A percentile compares a stretch with the other conserved stretches of the same genome.
These are phyloP conservation scores for Scheffersomyces lignosus DNA, from an alignment of 805 yeast genomes.

Conservation along the genomic window DNA sequence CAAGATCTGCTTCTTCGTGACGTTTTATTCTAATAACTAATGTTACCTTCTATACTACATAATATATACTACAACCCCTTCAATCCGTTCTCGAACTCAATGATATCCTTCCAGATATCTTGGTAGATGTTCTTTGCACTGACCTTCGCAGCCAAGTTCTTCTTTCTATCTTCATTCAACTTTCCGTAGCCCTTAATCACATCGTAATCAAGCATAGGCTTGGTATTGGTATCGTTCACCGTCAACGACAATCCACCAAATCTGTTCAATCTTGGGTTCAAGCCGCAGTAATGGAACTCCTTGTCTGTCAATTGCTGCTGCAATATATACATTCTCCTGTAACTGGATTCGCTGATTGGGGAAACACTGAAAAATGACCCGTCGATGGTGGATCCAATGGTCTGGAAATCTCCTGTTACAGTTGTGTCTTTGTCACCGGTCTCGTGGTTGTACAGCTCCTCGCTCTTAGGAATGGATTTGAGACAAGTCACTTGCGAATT, in stretches of 20 bases:
- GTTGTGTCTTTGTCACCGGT: constrained; percentile 21
- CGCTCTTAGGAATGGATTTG: constrained; percentile 43
- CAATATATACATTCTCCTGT: constrained; percentile 76
- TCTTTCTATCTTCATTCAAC: constrained; percentile 58
- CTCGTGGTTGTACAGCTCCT: constrained; percentile 28
- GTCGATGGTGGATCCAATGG: constrained; percentile 72
- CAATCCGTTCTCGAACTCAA: constrained; percentile 50
- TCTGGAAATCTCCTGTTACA: constrained; percentile 46
- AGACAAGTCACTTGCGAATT: constrained; percentile 62
- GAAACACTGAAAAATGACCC: constrained; percentile 75
- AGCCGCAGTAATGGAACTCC: constrained; percentile 69
- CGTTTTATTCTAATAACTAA: too few species aligned
- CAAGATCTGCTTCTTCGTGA: too few species aligned
- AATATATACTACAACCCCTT: constrained; percentile 18
- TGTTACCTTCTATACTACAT: neutral
- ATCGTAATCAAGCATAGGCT: constrained; percentile 67
- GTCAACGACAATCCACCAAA: constrained; percentile 42
- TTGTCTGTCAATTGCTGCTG: constrained; percentile 87
- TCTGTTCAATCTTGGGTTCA: constrained; percentile 75
- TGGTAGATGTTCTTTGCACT: constrained; percentile 53
- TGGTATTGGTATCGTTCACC: constrained; percentile 40
- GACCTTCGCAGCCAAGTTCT: constrained; percentile 53
- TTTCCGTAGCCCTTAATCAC: constrained; percentile 53
- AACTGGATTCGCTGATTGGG: constrained; percentile 74
- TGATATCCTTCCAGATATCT: constrained; percentile 69